Conservation (phyloP, 305 asterid genomes). For the Fraxinus ornus region DNA sequence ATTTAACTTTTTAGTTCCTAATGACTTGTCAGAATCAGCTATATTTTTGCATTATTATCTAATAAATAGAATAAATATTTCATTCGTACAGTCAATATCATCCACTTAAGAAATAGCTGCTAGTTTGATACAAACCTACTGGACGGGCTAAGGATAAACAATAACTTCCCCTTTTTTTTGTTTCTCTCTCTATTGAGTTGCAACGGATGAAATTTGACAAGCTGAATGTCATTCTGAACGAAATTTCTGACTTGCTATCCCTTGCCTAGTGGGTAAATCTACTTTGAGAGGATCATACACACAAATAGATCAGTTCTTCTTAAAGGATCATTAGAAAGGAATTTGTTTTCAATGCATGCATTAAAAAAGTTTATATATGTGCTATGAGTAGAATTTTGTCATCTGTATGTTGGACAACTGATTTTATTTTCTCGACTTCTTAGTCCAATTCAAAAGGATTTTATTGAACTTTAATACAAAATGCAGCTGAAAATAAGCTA, state of each 20-base stretch:
- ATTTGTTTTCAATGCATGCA: neutral
- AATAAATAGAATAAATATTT: too few species aligned
- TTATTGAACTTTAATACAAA: neutral
- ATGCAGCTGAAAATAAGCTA: neutral
- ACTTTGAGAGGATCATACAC: neutral
- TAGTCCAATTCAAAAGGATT: neutral
- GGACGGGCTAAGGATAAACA: neutral
- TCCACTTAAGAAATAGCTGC: slow-evolving; percentile 24
- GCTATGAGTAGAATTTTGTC: neutral
- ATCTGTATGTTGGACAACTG: neutral
- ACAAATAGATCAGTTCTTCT: neutral
- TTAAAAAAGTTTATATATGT: neutral
- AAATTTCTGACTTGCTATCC: neutral
- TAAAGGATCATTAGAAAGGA: neutral
- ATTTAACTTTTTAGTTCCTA: neutral
- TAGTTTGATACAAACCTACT: slow-evolving; percentile 15
- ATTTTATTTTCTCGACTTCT: neutral
- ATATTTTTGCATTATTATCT: neutral
- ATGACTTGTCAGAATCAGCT: neutral
- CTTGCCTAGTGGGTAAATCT: neutral
- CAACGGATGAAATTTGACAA: neutral
- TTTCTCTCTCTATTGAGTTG: neutral
- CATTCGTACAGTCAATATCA: neutral
- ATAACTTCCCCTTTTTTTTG: neutral
- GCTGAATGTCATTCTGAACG: neutral